Conservation (phyloP, 345 rosid species). For the Punica granatum region DNA sequence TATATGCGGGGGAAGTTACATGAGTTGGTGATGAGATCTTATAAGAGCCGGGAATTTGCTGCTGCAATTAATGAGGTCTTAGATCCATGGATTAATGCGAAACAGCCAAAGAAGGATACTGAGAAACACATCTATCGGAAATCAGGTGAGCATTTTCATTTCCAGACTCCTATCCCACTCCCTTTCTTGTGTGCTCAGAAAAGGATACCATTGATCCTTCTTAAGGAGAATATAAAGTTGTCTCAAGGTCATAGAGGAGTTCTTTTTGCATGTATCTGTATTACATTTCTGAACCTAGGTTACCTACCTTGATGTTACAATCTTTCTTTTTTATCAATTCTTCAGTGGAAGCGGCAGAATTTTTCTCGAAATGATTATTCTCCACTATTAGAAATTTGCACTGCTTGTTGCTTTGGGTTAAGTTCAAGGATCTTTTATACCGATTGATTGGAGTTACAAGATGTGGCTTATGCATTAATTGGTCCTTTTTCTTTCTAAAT, state of each 20-base stretch:
- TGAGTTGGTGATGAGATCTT: slow-evolving; percentile 94
- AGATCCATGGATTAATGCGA: slow-evolving; percentile 92
- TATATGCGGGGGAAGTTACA: slow-evolving; percentile 89
- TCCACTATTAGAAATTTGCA: no score
- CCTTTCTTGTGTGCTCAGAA: background rate
- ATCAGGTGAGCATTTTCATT: slow-evolving; percentile 47
- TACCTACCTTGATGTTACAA: background rate
- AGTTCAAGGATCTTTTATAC: no score
- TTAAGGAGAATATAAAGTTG: background rate
- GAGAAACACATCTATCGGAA: slow-evolving; percentile 72
- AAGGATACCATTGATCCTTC: background rate
- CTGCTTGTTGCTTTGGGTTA: no score
- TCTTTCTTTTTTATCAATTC: no score
- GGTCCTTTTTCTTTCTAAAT: background rate
- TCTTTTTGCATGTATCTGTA: background rate
- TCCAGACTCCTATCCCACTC: background rate
- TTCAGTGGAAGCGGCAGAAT: no score
- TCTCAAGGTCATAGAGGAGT: background rate
- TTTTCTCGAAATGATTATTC: no score
- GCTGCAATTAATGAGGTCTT: slow-evolving; percentile 93
- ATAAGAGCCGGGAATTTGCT: slow-evolving; percentile 89
- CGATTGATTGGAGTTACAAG: background rate
- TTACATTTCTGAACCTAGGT: background rate
- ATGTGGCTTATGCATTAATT: background rate
- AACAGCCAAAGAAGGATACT: slow-evolving; percentile 84